Conservation (phyloP, 2,329 filamentous ascomycete genomes). For the Cladophialophora exuberans region DNA sequence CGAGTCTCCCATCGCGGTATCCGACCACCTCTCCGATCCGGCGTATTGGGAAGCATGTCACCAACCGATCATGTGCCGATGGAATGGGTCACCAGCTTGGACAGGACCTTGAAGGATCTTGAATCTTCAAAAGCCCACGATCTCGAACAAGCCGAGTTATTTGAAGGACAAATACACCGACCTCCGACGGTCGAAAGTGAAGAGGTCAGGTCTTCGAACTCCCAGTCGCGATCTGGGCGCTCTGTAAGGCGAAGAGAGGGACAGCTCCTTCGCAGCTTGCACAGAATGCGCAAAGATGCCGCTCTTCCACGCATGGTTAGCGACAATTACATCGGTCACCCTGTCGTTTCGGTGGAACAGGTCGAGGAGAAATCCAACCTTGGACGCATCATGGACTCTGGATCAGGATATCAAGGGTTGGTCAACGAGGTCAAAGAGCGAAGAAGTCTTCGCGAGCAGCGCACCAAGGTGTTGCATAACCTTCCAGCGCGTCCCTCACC, state of each 20-base stretch:
- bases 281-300: constrained; percentile 8
- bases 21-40: constrained; percentile 13
- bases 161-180: constrained; percentile 13
- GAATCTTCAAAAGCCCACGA: not conserved
- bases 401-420: not conserved
- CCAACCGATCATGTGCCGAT: constrained; percentile 25
- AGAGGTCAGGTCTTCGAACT: not conserved
- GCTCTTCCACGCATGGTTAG: constrained; percentile 6
- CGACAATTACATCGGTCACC: constrained; percentile 14
- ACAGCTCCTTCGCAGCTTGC: constrained; percentile 4
- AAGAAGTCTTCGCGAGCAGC: not conserved
- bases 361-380: not conserved
- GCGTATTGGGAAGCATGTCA: constrained; percentile 26
- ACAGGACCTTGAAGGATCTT: not conserved
- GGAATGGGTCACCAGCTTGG: constrained; percentile 1
- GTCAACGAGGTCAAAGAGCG: not conserved
- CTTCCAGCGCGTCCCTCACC: too few relatives aligned
- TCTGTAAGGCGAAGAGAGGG: not conserved
- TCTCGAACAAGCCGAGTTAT: constrained; percentile 11
- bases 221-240: not conserved
- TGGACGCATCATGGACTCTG: not conserved
- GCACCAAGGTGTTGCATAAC: not conserved
- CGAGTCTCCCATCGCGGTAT: constrained; percentile 19
- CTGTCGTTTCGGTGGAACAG: not conserved
- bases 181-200: not conserved